Base-by-base conservation (phyloP, 2,329 filamentous ascomycete genomes). In the Colletotrichum nymphaeae region DNA sequence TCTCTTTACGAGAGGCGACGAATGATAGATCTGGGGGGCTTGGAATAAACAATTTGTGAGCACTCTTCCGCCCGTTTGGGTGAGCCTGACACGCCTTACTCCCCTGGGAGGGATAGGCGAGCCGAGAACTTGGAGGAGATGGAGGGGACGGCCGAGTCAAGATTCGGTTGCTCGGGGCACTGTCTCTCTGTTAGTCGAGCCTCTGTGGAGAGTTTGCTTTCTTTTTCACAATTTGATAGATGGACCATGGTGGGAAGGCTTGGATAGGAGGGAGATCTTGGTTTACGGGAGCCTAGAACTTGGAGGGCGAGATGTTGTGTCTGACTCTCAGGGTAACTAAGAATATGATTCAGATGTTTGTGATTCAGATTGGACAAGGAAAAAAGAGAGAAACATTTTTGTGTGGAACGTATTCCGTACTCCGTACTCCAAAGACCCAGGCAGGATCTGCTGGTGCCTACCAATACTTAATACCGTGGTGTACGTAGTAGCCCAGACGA, bases 351-450 rank as follows among this genome's bases (percentile, higher is more conserved):
- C 69, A 59, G 24, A 28, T 26, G 35, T 26, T 55, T 49, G 19
- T 42, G 65, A 28, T 60, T 52, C 42, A 53, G 22, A 30, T n/a
- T 9, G 16, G 32, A 5, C 16, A 49, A 49, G 19, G 42, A 26
- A n/a, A 49, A 12, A 12, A 55, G 42, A 63, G 30, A 68, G 65
- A 55, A 32, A 62, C 65, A 68, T 37, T 35, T 35, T 42, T 35
- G 35, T 28, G 65, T 68, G 57, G n/a, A 68, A 68, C 65, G 42
- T 22, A 42, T 12, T 42, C 5, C 37, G 22, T 49, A 42, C 5
- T 42, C 37, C 37, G 37, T 42, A 42, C 14, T 42, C 37, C 14
- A 42, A 7, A 8, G 5, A 19, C 16, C 5, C 14, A 8, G 37
- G 37, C 37, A 42, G 14, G 16, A 16, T 16, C 5, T 42, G 37